phyloP scores from a whole-genome alignment of 805 yeast species.

The Zygoascus bituminiphila region DNA sequence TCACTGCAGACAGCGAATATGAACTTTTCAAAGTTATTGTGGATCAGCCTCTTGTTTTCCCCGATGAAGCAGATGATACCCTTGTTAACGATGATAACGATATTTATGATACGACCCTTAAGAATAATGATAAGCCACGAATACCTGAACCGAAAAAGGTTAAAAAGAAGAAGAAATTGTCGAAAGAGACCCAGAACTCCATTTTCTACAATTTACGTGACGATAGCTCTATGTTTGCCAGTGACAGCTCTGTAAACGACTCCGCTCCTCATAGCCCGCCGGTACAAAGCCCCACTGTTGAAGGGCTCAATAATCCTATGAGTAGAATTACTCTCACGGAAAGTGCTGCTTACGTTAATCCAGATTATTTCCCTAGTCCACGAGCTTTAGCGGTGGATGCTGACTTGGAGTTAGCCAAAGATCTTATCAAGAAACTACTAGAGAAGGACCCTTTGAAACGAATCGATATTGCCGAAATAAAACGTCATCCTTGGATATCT shows the following conservation, averaged over 20 bases:
- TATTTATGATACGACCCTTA: background rate
- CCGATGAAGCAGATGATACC: conserved; percentile 30
- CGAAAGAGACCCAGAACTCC: background rate
- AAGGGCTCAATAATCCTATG: background rate
- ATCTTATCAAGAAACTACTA: conserved; percentile 53
- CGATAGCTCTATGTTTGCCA: background rate
- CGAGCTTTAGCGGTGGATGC: conserved; percentile 6
- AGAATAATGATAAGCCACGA: background rate
- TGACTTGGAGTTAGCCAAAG: conserved; percentile 33
- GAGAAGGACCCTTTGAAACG: conserved; percentile 63
- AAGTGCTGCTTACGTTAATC: background rate
- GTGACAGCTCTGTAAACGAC: conserved; percentile 4
- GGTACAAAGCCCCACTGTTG: background rate
- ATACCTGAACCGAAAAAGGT: background rate
- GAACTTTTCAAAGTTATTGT: conserved; percentile 79
- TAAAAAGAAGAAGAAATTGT: background rate
- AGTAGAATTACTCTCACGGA: background rate
- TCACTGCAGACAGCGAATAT: conserved; percentile 77
- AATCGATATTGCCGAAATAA: conserved; percentile 62
- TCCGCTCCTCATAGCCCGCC: background rate
- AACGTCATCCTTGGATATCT: conserved; percentile 62
- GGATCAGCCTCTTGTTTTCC: conserved; percentile 50
- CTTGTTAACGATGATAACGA: background rate
- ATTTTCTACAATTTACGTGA: background rate
- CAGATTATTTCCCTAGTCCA: background rate